Evolutionary conservation across 352 stramenopile genomes (phyloP), one percentile per base, ranked within the genome.

Genomic region (Globisporangium middletonii): DNA sequence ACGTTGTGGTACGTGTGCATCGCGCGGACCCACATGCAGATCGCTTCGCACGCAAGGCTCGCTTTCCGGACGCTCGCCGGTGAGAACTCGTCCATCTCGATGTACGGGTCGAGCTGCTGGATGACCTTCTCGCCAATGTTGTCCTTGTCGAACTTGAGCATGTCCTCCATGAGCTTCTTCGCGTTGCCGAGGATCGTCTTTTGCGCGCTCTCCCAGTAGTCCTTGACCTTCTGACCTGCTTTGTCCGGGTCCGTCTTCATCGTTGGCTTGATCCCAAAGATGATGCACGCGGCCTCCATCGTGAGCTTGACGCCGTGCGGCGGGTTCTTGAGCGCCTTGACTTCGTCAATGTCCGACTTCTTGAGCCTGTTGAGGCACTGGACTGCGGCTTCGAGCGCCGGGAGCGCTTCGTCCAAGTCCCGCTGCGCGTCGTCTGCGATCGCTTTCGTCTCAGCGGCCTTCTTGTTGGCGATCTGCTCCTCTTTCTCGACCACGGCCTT

Each of bases 1-100:
- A 97, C 83, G 33, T 89, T 92, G 67, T 97, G 76, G 66, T 97
- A 97, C 47, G 86, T 96, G 71, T 97, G 86, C 91, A 97, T 97
- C 9, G 91, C 91, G 12, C 89, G 81, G 9, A 95, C 87, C 91
- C 91, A 97, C 88, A 97, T 95, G 57, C 91, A 97, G 63, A 97
- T 97, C 4, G 91, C 91, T 52, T 95, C 90, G 52, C 91, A 97
- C 1, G 91, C 91, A 4, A 92, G 85, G 44, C 87, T 97, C 2
- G 89, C 89, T 60, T 97, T 97, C 33, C 89, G 80, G 30, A 97
- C 89, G 15, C 87, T 65, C 23, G 88, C 83, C 16, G 89, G 86
- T n/a, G 81, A 83, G 66, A 97, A 97, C 47, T 97, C 84, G 5
- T 94, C 83, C 74, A 96, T 92, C 37, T 92, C 85, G 30, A 97